Conservation (phyloP, 1,284 basidiomycete genomes). For the Ceratobasidium sp. region DNA sequence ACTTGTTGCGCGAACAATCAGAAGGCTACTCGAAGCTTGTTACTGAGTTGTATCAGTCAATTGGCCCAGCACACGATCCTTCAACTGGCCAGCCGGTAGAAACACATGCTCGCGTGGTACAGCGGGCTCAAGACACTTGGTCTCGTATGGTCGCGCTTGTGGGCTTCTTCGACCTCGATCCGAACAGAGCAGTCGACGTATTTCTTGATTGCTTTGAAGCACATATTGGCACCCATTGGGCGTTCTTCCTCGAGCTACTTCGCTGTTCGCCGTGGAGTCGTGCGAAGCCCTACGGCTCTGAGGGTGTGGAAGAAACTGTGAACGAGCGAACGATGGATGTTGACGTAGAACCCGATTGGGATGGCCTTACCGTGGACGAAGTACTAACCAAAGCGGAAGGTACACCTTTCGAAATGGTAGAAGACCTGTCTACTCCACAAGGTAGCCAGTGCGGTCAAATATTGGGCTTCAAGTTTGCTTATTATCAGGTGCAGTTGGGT, state of each 20-base stretch:
- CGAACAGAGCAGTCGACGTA: conserved; percentile 93
- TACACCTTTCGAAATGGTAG: not conserved
- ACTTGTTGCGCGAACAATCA: conserved; percentile 95
- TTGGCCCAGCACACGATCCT: conserved; percentile 68
- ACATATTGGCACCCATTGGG: conserved; percentile 85
- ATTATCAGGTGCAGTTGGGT: conserved; percentile 79
- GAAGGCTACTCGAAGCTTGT: conserved; percentile 97
- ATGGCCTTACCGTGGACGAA: conserved; percentile 74
- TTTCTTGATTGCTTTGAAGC: conserved; percentile 92
- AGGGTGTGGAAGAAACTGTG: conserved; percentile 55
- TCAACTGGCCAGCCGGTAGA: conserved; percentile 65
- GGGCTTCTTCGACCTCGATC: conserved; percentile 96
- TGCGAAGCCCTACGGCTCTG: conserved; percentile 47
- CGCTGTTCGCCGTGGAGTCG: conserved; percentile 84
- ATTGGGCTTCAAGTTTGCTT: conserved; percentile 94
- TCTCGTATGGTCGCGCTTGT: conserved; percentile 88
- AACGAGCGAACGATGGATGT: conserved; percentile 59
- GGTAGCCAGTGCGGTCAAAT: conserved; percentile 73
- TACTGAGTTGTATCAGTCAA: conserved; percentile 82
- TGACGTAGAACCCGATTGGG: conserved; percentile 56
- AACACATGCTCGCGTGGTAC: conserved; percentile 67
- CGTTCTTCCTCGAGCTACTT: conserved; percentile 92
- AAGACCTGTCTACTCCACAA: conserved; percentile 37
- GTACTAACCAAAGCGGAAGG: conserved; percentile 69
- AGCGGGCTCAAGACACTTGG: conserved; percentile 83